Conservation (phyloP, 805 yeast species). For the Candida silvicultrix region DNA sequence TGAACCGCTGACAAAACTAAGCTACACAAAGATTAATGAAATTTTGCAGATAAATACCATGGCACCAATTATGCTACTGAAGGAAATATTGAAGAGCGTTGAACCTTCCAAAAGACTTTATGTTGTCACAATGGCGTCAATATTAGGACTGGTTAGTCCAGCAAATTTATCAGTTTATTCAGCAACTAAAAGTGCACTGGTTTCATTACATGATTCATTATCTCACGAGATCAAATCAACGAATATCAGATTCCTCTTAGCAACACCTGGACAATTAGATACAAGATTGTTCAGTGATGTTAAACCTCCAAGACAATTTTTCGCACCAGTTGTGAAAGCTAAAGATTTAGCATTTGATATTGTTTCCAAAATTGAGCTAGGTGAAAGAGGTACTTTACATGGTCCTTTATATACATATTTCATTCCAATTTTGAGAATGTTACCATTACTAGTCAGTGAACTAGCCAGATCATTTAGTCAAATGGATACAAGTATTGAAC, state of each 20-base stretch:
- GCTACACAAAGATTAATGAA: conserved; percentile 46
- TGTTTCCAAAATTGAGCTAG: conserved; percentile 46
- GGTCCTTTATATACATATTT: conserved; percentile 70
- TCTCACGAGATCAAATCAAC: conserved; percentile 59
- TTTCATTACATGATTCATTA: conserved; percentile 78
- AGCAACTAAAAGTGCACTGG: conserved; percentile 78
- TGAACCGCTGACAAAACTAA: conserved; percentile 41
- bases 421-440: conserved; percentile 58
- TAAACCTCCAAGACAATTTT: conserved; percentile 58
- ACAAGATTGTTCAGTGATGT: conserved; percentile 75
- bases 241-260: conserved; percentile 64
- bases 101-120: conserved; percentile 50
- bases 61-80: conserved; percentile 60
- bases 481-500: conserved; percentile 42
- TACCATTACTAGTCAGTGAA: conserved; percentile 53
- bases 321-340: conserved; percentile 76
- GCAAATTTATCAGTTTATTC: conserved; percentile 75
- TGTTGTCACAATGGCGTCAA: conserved; percentile 73
- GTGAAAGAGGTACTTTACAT: conserved; percentile 64
- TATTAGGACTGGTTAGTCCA: conserved; percentile 75
- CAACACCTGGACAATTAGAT: conserved; percentile 80
- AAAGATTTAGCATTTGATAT: conserved; percentile 49
- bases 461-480: conserved; percentile 48
- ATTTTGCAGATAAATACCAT: conserved; percentile 59
- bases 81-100: conserved; percentile 60